These are phyloP conservation scores for Codiaeum variegatum DNA, from an alignment of 441 rosid species.

Conservation along the genomic window DNA sequence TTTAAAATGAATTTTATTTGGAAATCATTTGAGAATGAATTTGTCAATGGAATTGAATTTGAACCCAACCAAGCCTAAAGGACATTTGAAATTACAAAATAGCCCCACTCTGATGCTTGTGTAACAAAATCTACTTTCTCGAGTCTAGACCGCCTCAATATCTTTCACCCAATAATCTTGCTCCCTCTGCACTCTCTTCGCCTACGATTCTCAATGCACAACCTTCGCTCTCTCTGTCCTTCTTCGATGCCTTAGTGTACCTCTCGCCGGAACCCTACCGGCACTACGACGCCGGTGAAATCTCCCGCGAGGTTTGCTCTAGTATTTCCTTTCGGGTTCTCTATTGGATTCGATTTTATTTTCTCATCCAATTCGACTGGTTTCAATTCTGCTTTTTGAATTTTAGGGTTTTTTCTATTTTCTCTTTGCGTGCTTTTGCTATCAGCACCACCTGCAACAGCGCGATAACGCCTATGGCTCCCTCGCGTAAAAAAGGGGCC, in stretches of 20 bases:
- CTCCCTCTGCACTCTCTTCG: conserved; percentile 7
- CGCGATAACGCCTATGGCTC: conserved; percentile 63
- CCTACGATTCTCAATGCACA: conserved; percentile 2
- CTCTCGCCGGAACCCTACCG: conserved; percentile 36
- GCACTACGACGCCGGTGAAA: conserved; percentile 24
- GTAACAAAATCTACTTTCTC: conserved; percentile 1
- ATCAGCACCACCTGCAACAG: background rate
- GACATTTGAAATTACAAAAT: background rate
- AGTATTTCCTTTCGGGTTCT: background rate
- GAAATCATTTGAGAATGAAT: too few relatives aligned
- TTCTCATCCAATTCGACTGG: background rate
- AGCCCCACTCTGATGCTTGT: background rate
- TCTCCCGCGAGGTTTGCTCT: conserved; percentile 27
- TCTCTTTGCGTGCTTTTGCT: background rate
- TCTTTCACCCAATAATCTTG: background rate
- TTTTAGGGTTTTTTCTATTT: conserved; percentile 28
- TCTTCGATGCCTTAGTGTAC: conserved; percentile 27
- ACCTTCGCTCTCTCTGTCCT: conserved; percentile 1
- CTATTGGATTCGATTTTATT: background rate
- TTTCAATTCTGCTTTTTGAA: background rate
- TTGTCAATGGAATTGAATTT: too few relatives aligned
- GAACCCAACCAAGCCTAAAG: too few relatives aligned
- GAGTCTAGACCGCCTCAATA: conserved; percentile 7
- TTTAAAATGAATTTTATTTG: too few relatives aligned
- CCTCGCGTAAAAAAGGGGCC: conserved; percentile 88